Percentiles rank a stretch among this genome's conserved stretches.
phyloP scores from a whole-genome alignment of 306 rosid genomes.

The Fragaria vesca region DNA sequence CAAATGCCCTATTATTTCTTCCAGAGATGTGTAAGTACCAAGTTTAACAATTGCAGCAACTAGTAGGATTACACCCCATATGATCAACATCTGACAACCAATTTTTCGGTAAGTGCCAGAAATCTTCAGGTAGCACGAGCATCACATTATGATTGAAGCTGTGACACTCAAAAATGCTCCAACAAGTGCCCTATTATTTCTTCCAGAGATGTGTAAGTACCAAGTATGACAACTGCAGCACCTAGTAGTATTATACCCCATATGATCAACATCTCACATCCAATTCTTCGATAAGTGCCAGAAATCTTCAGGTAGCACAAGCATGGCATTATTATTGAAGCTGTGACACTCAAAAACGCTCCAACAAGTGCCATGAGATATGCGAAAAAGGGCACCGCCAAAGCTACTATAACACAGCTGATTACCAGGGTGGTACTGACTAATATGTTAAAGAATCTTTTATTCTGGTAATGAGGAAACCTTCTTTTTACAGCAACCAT shows the following conservation, averaged over 20 bases:
- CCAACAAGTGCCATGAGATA: conserved; percentile 73
- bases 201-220: conserved; percentile 52
- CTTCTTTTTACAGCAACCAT: conserved; percentile 45
- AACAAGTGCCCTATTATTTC: conserved; percentile 33
- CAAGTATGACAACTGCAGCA: conserved; percentile 33
- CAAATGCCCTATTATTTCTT: conserved; percentile 34
- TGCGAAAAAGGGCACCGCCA: conserved; percentile 51
- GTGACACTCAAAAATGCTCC: conserved; percentile 65
- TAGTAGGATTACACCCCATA: conserved; percentile 30
- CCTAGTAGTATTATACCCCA: conserved; percentile 35
- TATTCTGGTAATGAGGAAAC: conserved; percentile 40
- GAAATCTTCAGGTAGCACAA: conserved; percentile 64
- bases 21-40: conserved; percentile 54
- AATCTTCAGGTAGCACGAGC: conserved; percentile 59
- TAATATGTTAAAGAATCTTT: conserved; percentile 25
- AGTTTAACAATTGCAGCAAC: conserved; percentile 32
- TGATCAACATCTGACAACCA: conserved; percentile 33
- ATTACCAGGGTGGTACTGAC: conserved; percentile 41
- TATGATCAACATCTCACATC: conserved; percentile 35
- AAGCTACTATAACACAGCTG: conserved; percentile 51
- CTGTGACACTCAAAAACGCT: conserved; percentile 58
- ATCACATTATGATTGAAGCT: conserved; percentile 61
- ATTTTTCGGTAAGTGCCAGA: conserved; percentile 36
- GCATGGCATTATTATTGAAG: conserved; percentile 64
- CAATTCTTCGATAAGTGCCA: conserved; percentile 29